Base-by-base conservation (phyloP, 805 yeast species). In the Huiozyma sinensis region DNA sequence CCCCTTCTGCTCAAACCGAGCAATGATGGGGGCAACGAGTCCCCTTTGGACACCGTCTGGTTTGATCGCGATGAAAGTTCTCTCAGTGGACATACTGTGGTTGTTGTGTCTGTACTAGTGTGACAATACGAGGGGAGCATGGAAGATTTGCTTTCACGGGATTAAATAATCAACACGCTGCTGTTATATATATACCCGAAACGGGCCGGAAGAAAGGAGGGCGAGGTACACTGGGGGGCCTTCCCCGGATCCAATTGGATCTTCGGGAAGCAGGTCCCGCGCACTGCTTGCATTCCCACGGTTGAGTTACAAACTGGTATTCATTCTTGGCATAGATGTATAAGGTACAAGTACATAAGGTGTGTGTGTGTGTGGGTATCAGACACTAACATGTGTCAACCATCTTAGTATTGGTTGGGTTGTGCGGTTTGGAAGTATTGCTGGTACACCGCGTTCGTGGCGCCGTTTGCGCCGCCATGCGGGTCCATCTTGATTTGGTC, bases 31-130 rank as follows among this genome's bases (percentile, higher is more conserved):
- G 67, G 94, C 72, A 73, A 90, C 76, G 68, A 92, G 77, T 53
- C 97, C 97, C 76, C 99, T 87, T 79, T 92, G 97, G 78, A 92
- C 97, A 74, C 97, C 99, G 73, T 92, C 99, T 73, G 99, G 99
- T 81, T 84, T 84, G 65, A 84, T 81, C 56, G 94, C 94, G 73
- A 84, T 84, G 67, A 84, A 84, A 65, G 94, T 84, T 83, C 95
- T 83, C 73, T 84, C 94, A 72, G 68, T 39, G 24, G 46, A 42
- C 42, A 41, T 40, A 2, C 5, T 17, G 30, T 38, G 38, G 13
- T 32, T 32, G 13, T 36, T 12, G 34, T 34, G 11, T 30, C 7
- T 37, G 28, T 37, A 28, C 28, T 40, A 4, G 11, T 10, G 8
- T 33, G 13, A n/a, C 29, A 11, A 9, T 24, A n/a, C 12, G 28